Percentiles rank a stretch among this genome's conserved stretches.
These are phyloP conservation scores for Stephanodiscus triporus DNA, from an alignment of 108 stramenopile species.

Conservation along the genomic window DNA sequence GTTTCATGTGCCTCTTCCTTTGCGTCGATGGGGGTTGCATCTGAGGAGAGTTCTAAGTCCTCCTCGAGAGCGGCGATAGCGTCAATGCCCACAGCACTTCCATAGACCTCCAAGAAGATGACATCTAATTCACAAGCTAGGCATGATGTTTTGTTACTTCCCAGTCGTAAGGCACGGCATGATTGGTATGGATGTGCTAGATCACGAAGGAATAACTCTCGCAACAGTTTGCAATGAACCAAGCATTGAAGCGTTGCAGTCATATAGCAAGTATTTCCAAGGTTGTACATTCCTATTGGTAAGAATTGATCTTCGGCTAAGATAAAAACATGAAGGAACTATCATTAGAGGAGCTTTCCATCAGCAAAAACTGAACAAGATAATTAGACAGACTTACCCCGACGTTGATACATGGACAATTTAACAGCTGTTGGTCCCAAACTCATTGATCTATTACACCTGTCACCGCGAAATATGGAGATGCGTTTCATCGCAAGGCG, in stretches of 20 bases:
- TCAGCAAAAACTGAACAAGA: slow-evolving; percentile 4
- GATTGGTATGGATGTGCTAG: slow-evolving; percentile 53
- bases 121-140: slow-evolving; percentile 79
- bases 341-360: slow-evolving; percentile 27
- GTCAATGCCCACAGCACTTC: slow-evolving; percentile 63
- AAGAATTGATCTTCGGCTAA: slow-evolving; percentile 42
- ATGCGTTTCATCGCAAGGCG: slow-evolving; percentile 49
- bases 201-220: slow-evolving; percentile 68
- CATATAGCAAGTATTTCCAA: slow-evolving; percentile 91
- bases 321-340: slow-evolving; percentile 16
- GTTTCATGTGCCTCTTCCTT: slow-evolving; percentile 11
- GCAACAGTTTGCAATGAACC: slow-evolving; percentile 68
- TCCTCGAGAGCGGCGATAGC: slow-evolving; percentile 50
- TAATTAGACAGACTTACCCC: slow-evolving; percentile 28
- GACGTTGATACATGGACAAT: slow-evolving; percentile 20
- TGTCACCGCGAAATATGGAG: slow-evolving; percentile 46
- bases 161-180: slow-evolving; percentile 47
- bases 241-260: slow-evolving; percentile 84
- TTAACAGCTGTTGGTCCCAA: slow-evolving; percentile 40
- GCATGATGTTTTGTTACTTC: slow-evolving; percentile 46
- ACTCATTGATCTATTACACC: slow-evolving; percentile 1
- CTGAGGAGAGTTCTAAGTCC: slow-evolving; percentile 12
- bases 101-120: slow-evolving; percentile 71
- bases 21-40: slow-evolving; percentile 3
- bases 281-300: slow-evolving; percentile 82